These are phyloP conservation scores for Rhodotorula graminis DNA, from an alignment of 768 basidiomycete genomes.

Conservation along the genomic window DNA sequence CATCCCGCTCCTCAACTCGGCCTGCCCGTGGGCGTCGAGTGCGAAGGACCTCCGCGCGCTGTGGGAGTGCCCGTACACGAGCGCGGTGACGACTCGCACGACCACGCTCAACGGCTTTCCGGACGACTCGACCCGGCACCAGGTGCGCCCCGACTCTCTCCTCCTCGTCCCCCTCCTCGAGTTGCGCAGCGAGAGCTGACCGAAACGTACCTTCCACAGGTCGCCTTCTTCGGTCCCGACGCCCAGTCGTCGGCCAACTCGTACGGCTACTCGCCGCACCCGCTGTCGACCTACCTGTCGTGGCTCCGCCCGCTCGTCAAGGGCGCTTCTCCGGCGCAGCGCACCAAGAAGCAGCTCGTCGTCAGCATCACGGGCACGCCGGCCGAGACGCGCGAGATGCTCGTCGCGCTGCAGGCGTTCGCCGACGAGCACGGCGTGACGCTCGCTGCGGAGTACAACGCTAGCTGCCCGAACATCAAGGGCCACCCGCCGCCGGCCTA, in stretches of 20 bases:
- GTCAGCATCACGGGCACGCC: conserved; percentile 68
- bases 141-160: conserved; percentile 50
- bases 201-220: neutral
- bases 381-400: conserved; percentile 55
- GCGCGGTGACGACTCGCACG: conserved; percentile 76
- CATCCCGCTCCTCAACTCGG: conserved; percentile 60
- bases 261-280: conserved; percentile 79
- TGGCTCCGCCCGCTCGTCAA: conserved; percentile 59
- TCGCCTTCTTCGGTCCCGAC: conserved; percentile 40
- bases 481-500: conserved; percentile 6
- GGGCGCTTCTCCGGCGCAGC: conserved; percentile 40
- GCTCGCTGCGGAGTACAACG: conserved; percentile 61
- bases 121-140: conserved; percentile 59
- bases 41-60: conserved; percentile 60
- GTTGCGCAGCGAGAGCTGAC: too few relatives aligned
- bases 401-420: conserved; percentile 59
- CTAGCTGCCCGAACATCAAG: neutral
- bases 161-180: too few relatives aligned
- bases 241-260: conserved; percentile 65
- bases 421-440: conserved; percentile 49
- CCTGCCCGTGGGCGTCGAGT: conserved; percentile 76
- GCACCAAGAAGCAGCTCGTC: conserved; percentile 60
- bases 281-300: conserved; percentile 60
- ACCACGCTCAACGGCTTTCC: conserved; percentile 64
- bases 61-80: conserved; percentile 63